Conservation (phyloP, 2,329 filamentous ascomycete genomes). For the Diaporthe velutina region DNA sequence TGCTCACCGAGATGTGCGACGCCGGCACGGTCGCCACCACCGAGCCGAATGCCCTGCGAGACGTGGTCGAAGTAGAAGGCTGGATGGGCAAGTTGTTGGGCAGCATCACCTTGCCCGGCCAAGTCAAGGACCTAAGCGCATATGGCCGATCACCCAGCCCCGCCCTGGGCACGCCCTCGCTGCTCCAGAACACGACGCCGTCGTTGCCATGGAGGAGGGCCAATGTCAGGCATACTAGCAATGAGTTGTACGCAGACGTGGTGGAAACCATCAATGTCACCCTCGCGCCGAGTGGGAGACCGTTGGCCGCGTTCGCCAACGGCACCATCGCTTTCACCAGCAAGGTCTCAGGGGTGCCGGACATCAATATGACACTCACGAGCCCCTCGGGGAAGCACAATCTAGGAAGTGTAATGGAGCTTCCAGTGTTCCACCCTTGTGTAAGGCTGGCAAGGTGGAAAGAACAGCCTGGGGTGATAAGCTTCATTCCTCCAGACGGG, state of each 20-base stretch:
- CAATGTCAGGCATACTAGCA: slow-evolving; percentile 95
- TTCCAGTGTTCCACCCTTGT: slow-evolving; percentile 96
- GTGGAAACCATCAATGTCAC: slow-evolving; percentile 91
- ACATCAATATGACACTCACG: slow-evolving; percentile 84
- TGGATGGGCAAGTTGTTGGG: slow-evolving; percentile 91
- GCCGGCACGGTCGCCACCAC: slow-evolving; percentile 90
- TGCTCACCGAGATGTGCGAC: slow-evolving; percentile 97
- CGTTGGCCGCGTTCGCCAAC: slow-evolving; percentile 87
- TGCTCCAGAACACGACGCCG: slow-evolving; percentile 55
- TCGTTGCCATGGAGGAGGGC: slow-evolving; percentile 88
- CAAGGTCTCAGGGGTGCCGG: slow-evolving; percentile 94
- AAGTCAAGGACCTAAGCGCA: slow-evolving; percentile 41
- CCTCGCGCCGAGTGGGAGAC: slow-evolving; percentile 88
- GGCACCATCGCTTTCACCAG: slow-evolving; percentile 95
- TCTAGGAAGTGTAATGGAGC: slow-evolving; percentile 80
- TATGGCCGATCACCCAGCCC: slow-evolving; percentile 35
- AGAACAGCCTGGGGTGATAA: slow-evolving; percentile 89
- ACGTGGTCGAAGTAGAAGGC: slow-evolving; percentile 91
- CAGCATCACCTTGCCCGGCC: slow-evolving; percentile 84
- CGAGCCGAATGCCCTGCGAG: slow-evolving; percentile 91
- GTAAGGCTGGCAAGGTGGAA: slow-evolving; percentile 92
- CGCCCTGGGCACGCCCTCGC: slow-evolving; percentile 24
- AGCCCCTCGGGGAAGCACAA: slow-evolving; percentile 86
- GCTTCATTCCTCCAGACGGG: slow-evolving; percentile 95
- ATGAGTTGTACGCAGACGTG: slow-evolving; percentile 96